Base-by-base conservation (phyloP, 192 early-diverging fungal genomes). In the Chytriomyces confervae region DNA sequence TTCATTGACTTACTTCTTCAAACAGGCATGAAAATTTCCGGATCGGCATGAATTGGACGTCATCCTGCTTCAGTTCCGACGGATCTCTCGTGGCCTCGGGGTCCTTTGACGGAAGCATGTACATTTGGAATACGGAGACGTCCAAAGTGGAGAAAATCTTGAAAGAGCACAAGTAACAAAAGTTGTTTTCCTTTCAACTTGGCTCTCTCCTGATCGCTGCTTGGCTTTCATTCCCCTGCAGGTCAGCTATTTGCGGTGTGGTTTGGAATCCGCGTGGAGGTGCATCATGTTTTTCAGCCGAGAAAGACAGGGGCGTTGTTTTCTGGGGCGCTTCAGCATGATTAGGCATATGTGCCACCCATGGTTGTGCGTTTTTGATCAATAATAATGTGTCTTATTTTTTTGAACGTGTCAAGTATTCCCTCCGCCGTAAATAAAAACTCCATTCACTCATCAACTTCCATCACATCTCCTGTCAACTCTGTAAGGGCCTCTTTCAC, bases 61-160 rank as follows among this genome's bases (percentile, higher is more conserved):
- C 93, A 61, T 93, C 95, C 5, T 91, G 90, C 76, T 93, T 93
- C 73, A 95, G 96, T 82, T 93, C 95, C 50, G 96, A 98, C 85
- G 94, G 92, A 50, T 84, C 81, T 66, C 94, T 89, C 82, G 90
- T 95, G 13, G 90, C 91, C 50, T 93, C 95, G 3, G 96, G 96
- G 61, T 92, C 92, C 46, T 70, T 73, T 76, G 94, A 94, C 81
- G 97, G 95, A 16, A 83, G 82, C 8, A 77, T 98, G 16, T 95
- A 87, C 82, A 83, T 96, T 61, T 97, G 95, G 95, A 45, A 91
- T 84, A 68, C 24, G 0, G 90, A 92, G 83, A 75, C 72, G 27
- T 89, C 91, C 29, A 88, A 88, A 66, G 79, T 95, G 13, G 89
- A 94, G 78, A 88, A 84, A 70, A 83, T 86, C 20, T 69, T 90